phyloP scores from a whole-genome alignment of 306 rosid genomes.

The Dalbergia oliveri region DNA sequence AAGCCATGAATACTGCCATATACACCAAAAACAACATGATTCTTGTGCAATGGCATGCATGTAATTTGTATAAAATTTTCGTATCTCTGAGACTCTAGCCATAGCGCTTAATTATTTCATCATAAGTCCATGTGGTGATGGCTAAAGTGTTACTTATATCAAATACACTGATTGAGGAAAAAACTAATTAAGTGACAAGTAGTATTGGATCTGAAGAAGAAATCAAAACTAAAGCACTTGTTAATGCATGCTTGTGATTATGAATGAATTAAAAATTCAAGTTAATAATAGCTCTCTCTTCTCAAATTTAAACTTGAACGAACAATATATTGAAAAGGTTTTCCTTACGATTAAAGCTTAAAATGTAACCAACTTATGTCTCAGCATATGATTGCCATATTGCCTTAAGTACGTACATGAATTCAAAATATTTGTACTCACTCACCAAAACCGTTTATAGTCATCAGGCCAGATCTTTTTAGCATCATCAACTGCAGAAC shows the following conservation, averaged over 20 bases:
- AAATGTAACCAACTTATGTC: not conserved
- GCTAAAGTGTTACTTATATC: not conserved
- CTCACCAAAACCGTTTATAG: constrained; percentile 88
- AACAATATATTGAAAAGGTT: constrained; percentile 8
- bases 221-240: constrained; percentile 29
- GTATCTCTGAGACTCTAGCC: too few relatives aligned
- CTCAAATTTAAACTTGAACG: not conserved
- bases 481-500: too few relatives aligned
- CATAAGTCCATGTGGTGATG: constrained; percentile 16
- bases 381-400: constrained; percentile 45
- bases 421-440: constrained; percentile 42
- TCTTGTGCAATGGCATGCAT: too few relatives aligned
- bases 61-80: too few relatives aligned
- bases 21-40: too few relatives aligned
- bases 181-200: not conserved
- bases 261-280: constrained; percentile 17
- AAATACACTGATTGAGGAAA: constrained; percentile 19
- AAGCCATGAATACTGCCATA: too few relatives aligned
- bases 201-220: not conserved
- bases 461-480: too few relatives aligned
- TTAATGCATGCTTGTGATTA: not conserved
- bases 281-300: not conserved
- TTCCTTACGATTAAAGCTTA: not conserved
- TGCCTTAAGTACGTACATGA: constrained; percentile 71
- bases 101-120: too few relatives aligned